Evolutionary conservation across 257 asterid genomes (phyloP).

Genomic region (Ajuga chamaepitys): DNA sequence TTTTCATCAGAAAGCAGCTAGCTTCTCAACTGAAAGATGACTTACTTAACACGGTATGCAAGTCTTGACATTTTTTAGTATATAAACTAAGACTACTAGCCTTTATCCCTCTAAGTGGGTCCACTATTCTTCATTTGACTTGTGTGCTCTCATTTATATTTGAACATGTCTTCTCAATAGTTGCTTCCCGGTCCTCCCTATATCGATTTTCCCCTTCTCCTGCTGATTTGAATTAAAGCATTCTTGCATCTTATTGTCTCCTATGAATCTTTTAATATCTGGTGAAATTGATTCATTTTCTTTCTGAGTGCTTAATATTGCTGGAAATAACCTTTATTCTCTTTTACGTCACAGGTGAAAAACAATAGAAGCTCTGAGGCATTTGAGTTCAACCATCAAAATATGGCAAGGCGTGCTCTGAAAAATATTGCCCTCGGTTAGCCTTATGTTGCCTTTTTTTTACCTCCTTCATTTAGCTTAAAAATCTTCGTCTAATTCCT

Average conservation of each 20-base stretch:
- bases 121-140: no score
- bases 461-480: background rate
- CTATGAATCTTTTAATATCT: no score
- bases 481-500: conserved; percentile 1
- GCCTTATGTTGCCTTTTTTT: background rate
- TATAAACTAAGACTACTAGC: no score
- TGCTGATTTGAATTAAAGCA: no score
- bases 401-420: conserved; percentile 75
- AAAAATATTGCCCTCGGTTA: conserved; percentile 70
- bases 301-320: no score
- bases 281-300: no score
- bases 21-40: conserved; percentile 64
- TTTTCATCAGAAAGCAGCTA: conserved; percentile 65
- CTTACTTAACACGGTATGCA: conserved; percentile 42
- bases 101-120: no score
- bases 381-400: conserved; percentile 55
- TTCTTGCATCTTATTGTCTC: no score
- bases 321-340: no score
- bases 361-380: conserved; percentile 52
- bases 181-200: background rate
- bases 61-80: background rate
- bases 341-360: conserved; percentile 45
- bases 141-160: background rate
- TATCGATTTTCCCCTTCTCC: background rate
- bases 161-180: background rate